Percentiles rank a stretch among this genome's conserved stretches.
Evolutionary conservation across 345 rosid species (phyloP).

Genomic region (Populus nigra): DNA sequence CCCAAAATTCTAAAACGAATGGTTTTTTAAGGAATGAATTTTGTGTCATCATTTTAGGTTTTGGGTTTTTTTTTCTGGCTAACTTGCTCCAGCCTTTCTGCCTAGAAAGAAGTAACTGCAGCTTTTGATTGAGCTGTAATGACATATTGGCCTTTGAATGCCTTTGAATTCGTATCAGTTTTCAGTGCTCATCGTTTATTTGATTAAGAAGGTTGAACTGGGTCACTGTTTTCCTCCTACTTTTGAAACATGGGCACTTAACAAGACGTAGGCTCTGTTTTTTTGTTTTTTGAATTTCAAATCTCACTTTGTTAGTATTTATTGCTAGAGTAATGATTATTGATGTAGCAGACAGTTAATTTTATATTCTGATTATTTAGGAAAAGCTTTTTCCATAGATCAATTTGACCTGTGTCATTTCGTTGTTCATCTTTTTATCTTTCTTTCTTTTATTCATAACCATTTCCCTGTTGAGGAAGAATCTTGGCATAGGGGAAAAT

Average conservation of each 20-base stretch:
- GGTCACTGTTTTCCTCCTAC: no score
- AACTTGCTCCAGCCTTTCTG: neutral
- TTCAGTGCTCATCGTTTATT: neutral
- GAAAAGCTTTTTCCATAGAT: neutral
- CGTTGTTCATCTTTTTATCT: no score
- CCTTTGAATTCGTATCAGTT: neutral
- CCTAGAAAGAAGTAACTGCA: neutral
- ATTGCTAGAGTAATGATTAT: neutral
- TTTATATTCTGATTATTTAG: neutral
- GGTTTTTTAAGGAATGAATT: neutral
- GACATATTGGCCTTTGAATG: neutral
- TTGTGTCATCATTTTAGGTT: neutral
- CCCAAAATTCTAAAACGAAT: no score
- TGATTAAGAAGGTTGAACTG: neutral
- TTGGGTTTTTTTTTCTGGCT: neutral
- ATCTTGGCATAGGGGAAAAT: no score
- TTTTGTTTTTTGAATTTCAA: neutral
- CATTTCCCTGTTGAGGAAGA: neutral
- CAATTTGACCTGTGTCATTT: neutral
- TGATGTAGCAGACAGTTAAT: neutral
- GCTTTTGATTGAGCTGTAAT: neutral
- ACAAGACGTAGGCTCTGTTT: neutral
- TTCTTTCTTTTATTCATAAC: neutral
- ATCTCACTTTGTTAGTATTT: neutral
- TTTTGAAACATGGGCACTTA: no score